Base-by-base conservation (phyloP, 164 flowering plant species). In the Cinnamomum chago region DNA sequence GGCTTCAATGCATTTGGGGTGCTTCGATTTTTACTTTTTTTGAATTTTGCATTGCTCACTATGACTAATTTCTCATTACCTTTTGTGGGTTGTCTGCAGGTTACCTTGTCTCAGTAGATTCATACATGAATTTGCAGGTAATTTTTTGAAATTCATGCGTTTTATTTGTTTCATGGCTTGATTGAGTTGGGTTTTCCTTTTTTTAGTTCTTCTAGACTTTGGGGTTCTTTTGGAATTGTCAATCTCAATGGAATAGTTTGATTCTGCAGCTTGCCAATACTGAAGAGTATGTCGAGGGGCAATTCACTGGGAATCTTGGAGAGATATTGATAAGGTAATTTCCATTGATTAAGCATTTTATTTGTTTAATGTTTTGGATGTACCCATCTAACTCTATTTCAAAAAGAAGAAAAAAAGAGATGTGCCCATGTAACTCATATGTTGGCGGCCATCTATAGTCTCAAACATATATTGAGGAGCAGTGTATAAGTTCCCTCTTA, bases 281-380 rank as follows among this genome's bases (percentile, higher is more conserved):
- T 60, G 99, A 95, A 79, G 99, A 95, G 69, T 92, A 83, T 70
- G 85, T 93, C 70, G 99, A 95, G 68, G 98, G 98, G 2, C 89
- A 93, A 50, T 83, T 85, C 78, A 89, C 92, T 60, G 99, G 99
- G 75, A 87, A 88, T 72, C 90, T 93, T 22, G 98, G 99, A 80
- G 99, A 95, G 88, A 93, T 93, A 72, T 81, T 95, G 79, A 93
- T 95, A 76, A 90, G 99, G 99, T 95, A 84, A 67, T 20, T 67
- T 64, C 25, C 40, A 17, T 35, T 65, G 51, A 62, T n/a, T 62
- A 68, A 20, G 50, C 25, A 60, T 50, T 23, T 55, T 50, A 20
- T 13, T 30, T 2, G 65, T 58, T 17, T 60, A 14, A 7, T 13
- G 17, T n/a, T 35, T n/a, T 33, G 10, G 47, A 7, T 40, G 10